Evolutionary conservation across 164 flowering plant genomes (phyloP), one percentile per base, ranked within the genome.

Genomic region (Euptelea pleiosperma): DNA sequence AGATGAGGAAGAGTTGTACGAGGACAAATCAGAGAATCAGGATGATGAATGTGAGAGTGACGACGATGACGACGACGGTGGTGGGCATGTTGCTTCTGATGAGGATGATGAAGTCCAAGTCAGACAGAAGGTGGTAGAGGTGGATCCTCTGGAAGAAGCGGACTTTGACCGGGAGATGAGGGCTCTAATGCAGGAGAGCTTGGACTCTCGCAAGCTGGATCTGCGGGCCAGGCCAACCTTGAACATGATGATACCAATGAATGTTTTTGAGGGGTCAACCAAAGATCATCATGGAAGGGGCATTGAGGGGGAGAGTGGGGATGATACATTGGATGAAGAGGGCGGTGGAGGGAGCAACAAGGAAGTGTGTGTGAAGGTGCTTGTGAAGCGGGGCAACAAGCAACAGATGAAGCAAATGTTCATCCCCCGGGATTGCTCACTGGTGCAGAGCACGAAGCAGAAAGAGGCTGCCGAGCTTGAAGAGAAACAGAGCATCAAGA

Each of bases 391-490:
- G 14, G 99, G 99, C 25, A 80, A 80, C 83, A 89, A 90, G 72
- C 96, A 90, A 52, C 97, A 80, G 45, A 93, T 89, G 5, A 89
- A 76, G 72, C 89, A 93, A 63, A 89, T 93, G 96, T 73, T 56
- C 55, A 81, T 93, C 44, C 99, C 99, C 6, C 71, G 78, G 11
- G 97, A 85, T 72, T 82, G 87, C 75, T 69, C 87, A 8, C 87
- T 93, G 7, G 82, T 93, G 41, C 94, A 85, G 76, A 85, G 92
- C 76, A 78, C 99, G 22, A 93, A 86, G 58, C 86, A 89, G 84
- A 85, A 86, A 65, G 99, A 90, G 79, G 96, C 96, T 47, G 98
- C 96, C 12, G 97, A 93, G 73, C 75, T 89, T 22, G 97, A 93
- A 66, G 97, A 93, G 84, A 93, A 90, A 52, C 94, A 88, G 73